Conservation (phyloP, 768 basidiomycete species). For the Nidula microcarpa region DNA sequence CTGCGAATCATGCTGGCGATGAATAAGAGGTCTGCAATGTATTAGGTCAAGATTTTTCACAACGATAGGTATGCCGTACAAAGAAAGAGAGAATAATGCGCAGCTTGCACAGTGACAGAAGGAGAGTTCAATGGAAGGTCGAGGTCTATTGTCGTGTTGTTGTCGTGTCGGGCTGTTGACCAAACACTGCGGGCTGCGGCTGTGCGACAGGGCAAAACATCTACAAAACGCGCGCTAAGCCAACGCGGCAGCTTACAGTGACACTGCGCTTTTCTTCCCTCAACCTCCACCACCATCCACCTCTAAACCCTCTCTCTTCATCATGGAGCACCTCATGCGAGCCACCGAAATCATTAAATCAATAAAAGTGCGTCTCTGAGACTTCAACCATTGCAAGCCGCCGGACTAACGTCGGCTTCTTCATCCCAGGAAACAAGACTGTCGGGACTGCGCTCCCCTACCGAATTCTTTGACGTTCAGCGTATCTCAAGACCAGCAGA, state of each 20-base stretch:
- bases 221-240: neutral
- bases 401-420: neutral
- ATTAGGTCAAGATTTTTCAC: conserved; percentile 7
- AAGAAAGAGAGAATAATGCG: conserved; percentile 7
- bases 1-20: conserved; percentile 72
- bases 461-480: conserved; percentile 82
- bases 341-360: conserved; percentile 67
- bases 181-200: conserved; percentile 14
- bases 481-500: conserved; percentile 83
- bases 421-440: conserved; percentile 70
- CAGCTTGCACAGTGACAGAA: neutral
- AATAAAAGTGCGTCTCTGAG: conserved; percentile 60
- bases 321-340: conserved; percentile 67
- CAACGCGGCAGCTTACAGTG: too few species aligned
- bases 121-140: too few species aligned
- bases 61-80: conserved; percentile 13
- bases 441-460: conserved; percentile 66
- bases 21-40: too few species aligned
- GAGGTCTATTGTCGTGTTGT: too few species aligned
- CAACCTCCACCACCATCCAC: conserved; percentile 5
- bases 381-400: too few species aligned
- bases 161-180: neutral
- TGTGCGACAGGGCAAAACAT: conserved; percentile 8
- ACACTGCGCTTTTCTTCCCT: neutral
- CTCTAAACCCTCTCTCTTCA: conserved; percentile 7